Conservation (phyloP, 2,329 filamentous ascomycete species). For the Colletotrichum scovillei region DNA sequence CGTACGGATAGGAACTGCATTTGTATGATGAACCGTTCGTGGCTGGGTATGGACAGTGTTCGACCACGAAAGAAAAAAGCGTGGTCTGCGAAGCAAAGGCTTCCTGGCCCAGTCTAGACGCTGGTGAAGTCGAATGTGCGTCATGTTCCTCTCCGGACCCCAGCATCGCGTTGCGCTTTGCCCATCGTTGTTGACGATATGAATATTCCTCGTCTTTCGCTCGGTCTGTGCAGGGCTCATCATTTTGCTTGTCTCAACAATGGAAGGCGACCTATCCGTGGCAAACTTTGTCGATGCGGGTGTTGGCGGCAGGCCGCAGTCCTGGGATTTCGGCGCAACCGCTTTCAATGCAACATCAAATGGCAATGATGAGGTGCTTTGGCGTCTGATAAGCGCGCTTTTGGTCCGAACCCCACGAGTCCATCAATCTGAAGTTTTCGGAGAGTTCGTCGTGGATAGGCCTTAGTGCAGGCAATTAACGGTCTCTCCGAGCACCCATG, state of each 20-base stretch:
- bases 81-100: neutral
- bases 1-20: neutral
- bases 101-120: slow-evolving; percentile 10
- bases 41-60: too few relatives aligned
- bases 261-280: too few relatives aligned
- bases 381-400: neutral
- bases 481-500: slow-evolving; percentile 25
- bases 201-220: neutral
- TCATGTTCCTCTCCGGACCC: slow-evolving; percentile 10
- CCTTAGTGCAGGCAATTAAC: neutral
- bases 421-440: slow-evolving; percentile 9
- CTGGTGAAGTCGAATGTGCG: slow-evolving; percentile 27
- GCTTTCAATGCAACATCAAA: slow-evolving; percentile 7
- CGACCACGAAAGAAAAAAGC: too few relatives aligned
- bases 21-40: too few relatives aligned
- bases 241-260: neutral
- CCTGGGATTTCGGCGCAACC: slow-evolving; percentile 16
- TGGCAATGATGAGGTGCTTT: neutral
- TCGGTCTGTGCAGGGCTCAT: neutral
- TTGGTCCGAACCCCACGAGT: neutral
- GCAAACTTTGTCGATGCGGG: neutral
- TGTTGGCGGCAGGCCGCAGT: neutral
- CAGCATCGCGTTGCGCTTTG: neutral
- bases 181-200: neutral
- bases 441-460: neutral